Percentiles rank a stretch among this genome's conserved stretches.
phyloP scores from a whole-genome alignment of 2,329 filamentous ascomycete species.

The Triangularia verruculosa region DNA sequence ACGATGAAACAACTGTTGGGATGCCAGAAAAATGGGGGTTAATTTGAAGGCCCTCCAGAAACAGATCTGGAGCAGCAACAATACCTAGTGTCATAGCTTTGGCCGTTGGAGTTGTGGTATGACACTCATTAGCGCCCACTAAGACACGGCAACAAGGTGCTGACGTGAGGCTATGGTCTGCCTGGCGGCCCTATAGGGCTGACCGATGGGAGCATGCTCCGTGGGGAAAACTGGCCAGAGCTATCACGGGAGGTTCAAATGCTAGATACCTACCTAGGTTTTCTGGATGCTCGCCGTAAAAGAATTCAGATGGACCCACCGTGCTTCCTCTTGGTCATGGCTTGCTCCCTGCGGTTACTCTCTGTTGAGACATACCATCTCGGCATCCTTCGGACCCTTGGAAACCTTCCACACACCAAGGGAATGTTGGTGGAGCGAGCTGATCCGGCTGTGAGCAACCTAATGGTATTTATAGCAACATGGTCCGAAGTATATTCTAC shows the following conservation, averaged over 20 bases:
- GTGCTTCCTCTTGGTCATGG: background rate
- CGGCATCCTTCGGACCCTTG: background rate
- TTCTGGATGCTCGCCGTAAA: background rate
- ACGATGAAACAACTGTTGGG: background rate
- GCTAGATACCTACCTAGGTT: too few species aligned
- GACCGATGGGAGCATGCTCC: background rate
- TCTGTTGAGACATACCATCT: too few species aligned
- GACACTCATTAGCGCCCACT: background rate
- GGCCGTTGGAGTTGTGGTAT: background rate
- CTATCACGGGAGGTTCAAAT: background rate
- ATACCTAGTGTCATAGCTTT: background rate
- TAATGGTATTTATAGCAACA: too few species aligned
- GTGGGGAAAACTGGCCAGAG: background rate
- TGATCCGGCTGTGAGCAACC: too few species aligned
- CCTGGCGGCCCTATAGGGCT: background rate
- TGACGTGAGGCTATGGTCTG: background rate
- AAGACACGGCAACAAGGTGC: background rate
- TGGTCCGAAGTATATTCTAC: too few species aligned
- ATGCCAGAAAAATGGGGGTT: background rate
- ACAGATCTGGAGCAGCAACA: background rate
- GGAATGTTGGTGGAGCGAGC: background rate
- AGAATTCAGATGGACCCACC: background rate
- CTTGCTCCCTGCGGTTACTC: too few species aligned
- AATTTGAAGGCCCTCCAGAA: background rate
- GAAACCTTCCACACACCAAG: background rate